Evolutionary conservation across 2,329 filamentous ascomycete species (phyloP), one percentile per base, ranked within the genome.

Genomic region (Ascochyta pisi): DNA sequence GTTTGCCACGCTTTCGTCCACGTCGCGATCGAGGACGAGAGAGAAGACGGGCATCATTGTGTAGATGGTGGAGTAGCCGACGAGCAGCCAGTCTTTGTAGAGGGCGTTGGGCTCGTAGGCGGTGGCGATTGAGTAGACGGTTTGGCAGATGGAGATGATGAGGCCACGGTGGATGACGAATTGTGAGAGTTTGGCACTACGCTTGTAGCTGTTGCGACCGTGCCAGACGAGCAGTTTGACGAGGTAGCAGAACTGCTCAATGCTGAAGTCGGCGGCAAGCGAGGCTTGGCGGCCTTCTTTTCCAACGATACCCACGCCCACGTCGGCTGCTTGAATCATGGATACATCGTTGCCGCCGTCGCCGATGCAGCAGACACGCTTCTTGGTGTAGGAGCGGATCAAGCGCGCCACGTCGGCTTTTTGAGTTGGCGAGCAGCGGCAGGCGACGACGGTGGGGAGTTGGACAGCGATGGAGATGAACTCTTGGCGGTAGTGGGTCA

Each of bases 191-290:
- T 99, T 99, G 26, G 95, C 95, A 56, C 88, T 92, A 41, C 96
- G 87, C 77, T 98, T 98, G 82, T 99, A 99, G 66, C 89, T 94
- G 78, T 99, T 99, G 29, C 96, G 88, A 1, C 95, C 95, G 73
- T 99, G 96, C 95, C 96, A 99, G 34, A 99, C 92, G n/a, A 99
- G 85, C 1, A 99, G 84, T 76, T 98, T 99, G 45, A 94, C 96
- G 19, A 99, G 80, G 73, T 99, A 92, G 69, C 88, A 90, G 77
- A 99, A 99, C 69, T 97, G 93, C 57, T 92, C 91, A 66, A 99
- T 96, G 56, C 90, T 95, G 76, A 99, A 99, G 75, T 99, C 95
- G 10, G 95, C 96, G 0, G 96, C 96, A 42, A 99, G 83, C 70
- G 90, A 95, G 33, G 95, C 95, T 79, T 99, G 95, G 22, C 91